phyloP scores from a whole-genome alignment of 345 rosid genomes.

The Nasturtium officinale region DNA sequence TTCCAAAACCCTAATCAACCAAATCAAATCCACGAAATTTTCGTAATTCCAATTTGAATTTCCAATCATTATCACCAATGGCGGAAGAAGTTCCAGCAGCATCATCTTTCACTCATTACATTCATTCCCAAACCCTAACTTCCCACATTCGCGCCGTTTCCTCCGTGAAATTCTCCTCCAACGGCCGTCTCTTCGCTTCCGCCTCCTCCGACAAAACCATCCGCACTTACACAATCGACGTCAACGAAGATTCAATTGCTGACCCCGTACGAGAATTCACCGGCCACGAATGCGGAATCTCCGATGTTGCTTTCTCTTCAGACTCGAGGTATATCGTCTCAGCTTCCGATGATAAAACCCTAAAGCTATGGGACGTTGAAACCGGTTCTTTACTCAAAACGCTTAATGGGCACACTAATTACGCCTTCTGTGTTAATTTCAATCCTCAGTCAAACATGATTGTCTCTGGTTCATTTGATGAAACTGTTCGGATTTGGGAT shows the following conservation, averaged over 20 bases:
- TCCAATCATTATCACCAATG: neutral
- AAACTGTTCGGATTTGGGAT: conserved; percentile 95
- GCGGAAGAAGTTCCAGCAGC: conserved; percentile 35
- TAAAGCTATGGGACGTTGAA: conserved; percentile 89
- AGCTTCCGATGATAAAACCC: conserved; percentile 89
- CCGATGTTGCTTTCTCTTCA: conserved; percentile 88
- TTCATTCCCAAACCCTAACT: conserved; percentile 72
- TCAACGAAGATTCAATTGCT: conserved; percentile 37
- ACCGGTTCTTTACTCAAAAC: conserved; percentile 68
- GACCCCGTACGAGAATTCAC: conserved; percentile 56
- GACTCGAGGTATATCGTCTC: conserved; percentile 87
- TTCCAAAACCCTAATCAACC: conserved; percentile 28
- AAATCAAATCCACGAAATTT: neutral
- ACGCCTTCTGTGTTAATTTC: conserved; percentile 80
- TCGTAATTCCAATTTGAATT: neutral
- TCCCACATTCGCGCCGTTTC: conserved; percentile 72
- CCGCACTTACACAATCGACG: conserved; percentile 64
- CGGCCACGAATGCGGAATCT: conserved; percentile 81
- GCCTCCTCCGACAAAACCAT: conserved; percentile 87
- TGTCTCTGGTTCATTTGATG: conserved; percentile 92
- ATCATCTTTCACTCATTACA: conserved; percentile 63
- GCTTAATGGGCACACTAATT: conserved; percentile 79
- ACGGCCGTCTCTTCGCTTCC: conserved; percentile 86
- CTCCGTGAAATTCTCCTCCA: conserved; percentile 83
- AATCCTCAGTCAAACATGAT: conserved; percentile 87